A percentile compares a stretch with the other conserved stretches of the same genome.
phyloP scores from a whole-genome alignment of 2,329 filamentous ascomycete genomes.

The Paracoccidioides lutzii region DNA sequence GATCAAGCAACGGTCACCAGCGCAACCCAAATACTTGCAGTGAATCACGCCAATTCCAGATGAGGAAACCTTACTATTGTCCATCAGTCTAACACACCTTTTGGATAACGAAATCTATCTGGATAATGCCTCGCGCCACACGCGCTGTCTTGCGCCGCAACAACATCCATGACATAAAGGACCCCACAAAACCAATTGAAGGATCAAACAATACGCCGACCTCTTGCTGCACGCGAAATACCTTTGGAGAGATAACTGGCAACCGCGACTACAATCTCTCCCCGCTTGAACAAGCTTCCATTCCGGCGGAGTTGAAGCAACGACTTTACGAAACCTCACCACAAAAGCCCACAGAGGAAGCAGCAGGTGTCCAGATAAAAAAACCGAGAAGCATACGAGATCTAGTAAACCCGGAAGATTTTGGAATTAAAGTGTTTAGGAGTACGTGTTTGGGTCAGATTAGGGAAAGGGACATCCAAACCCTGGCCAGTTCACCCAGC shows the following conservation, averaged over 20 bases:
- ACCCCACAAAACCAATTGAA: background rate
- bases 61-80: background rate
- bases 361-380: background rate
- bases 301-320: background rate
- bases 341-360: background rate
- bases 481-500: background rate
- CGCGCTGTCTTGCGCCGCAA: conserved; percentile 12
- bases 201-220: background rate
- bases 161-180: background rate
- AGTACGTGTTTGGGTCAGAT: background rate
- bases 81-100: background rate
- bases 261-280: background rate
- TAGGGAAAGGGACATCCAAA: background rate
- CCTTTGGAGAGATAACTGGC: background rate
- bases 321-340: background rate
- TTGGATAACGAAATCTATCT: background rate
- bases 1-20: background rate
- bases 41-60: background rate
- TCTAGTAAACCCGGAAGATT: background rate
- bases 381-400: background rate
- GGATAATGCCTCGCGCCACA: conserved; percentile 11
- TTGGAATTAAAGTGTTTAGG: background rate
- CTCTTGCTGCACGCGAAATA: background rate
- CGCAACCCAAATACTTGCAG: background rate
- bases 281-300: background rate